Conservation (phyloP, 2,329 filamentous ascomycete species). For the Fusarium devonianum region DNA sequence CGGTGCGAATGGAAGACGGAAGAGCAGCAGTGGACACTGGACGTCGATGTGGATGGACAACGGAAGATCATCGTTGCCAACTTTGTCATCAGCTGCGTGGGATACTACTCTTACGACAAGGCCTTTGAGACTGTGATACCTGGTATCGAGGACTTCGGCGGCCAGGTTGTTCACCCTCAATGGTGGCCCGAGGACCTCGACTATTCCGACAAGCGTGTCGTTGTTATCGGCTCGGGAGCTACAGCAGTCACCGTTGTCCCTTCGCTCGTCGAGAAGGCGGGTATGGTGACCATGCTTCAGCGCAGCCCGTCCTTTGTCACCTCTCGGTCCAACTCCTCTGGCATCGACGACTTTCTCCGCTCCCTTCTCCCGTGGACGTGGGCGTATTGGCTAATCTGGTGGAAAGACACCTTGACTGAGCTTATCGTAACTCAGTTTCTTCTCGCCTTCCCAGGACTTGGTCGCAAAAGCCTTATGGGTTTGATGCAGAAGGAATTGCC, state of each 20-base stretch:
- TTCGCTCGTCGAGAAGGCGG: conserved; percentile 68
- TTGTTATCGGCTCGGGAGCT: conserved; percentile 79
- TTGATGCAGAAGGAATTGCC: conserved; percentile 61
- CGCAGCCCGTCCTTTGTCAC: conserved; percentile 77
- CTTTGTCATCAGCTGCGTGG: conserved; percentile 65
- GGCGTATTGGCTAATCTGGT: conserved; percentile 56
- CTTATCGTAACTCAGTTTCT: conserved; percentile 49
- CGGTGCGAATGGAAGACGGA: conserved; percentile 61
- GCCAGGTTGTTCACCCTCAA: conserved; percentile 71
- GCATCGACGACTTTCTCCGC: conserved; percentile 48
- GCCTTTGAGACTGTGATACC: conserved; percentile 69
- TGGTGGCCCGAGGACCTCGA: conserved; percentile 78
- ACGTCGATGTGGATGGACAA: conserved; percentile 47
- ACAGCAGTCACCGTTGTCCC: conserved; percentile 82
- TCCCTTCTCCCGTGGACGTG: conserved; percentile 56
- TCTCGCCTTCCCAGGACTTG: conserved; percentile 37
- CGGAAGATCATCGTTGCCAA: conserved; percentile 51
- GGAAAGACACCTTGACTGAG: conserved; percentile 56
- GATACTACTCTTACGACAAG: conserved; percentile 77
- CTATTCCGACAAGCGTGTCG: conserved; percentile 70
- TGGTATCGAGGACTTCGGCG: conserved; percentile 71
- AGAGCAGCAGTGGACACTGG: conserved; percentile 63
- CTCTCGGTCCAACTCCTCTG: conserved; percentile 55
- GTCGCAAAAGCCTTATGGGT: conserved; percentile 48
- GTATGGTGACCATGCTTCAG: conserved; percentile 79